These are phyloP conservation scores for Metahyphopichia silvanorum DNA, from an alignment of 805 yeast species.

Conservation along the genomic window DNA sequence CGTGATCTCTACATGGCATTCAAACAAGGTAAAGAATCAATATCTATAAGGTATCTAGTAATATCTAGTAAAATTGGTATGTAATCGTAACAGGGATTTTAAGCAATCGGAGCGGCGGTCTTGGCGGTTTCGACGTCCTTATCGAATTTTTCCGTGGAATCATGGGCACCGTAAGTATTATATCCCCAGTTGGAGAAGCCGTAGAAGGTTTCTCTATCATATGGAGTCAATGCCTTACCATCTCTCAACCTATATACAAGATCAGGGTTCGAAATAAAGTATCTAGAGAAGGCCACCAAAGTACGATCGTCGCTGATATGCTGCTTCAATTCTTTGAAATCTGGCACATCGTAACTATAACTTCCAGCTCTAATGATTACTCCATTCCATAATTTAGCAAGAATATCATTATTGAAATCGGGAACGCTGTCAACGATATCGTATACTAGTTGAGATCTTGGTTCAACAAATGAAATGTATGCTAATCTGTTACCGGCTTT, in stretches of 20 bases:
- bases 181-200: constrained; percentile 26
- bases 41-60: too few relatives aligned
- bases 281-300: constrained; percentile 37
- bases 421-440: constrained; percentile 17
- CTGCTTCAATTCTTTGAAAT: constrained; percentile 1
- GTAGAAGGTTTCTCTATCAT: constrained; percentile 41
- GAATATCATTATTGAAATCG: constrained; percentile 19
- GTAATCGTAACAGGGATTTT: too few relatives aligned
- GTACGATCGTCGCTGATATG: constrained; percentile 31
- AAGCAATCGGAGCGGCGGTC: too few relatives aligned
- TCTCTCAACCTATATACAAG: constrained; percentile 32
- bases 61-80: too few relatives aligned
- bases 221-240: constrained; percentile 31
- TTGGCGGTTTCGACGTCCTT: too few relatives aligned
- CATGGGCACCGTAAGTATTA: not conserved
- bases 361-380: constrained; percentile 12
- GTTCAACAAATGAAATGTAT: constrained; percentile 36
- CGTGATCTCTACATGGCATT: not conserved
- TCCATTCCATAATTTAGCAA: constrained; percentile 25
- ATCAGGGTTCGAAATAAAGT: constrained; percentile 45
- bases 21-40: not conserved
- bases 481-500: constrained; percentile 26
- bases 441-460: constrained; percentile 23
- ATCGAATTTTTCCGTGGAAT: too few relatives aligned
- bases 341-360: constrained; percentile 10